phyloP scores from a whole-genome alignment of 345 rosid species.

The Raphanus raphanistrum region DNA sequence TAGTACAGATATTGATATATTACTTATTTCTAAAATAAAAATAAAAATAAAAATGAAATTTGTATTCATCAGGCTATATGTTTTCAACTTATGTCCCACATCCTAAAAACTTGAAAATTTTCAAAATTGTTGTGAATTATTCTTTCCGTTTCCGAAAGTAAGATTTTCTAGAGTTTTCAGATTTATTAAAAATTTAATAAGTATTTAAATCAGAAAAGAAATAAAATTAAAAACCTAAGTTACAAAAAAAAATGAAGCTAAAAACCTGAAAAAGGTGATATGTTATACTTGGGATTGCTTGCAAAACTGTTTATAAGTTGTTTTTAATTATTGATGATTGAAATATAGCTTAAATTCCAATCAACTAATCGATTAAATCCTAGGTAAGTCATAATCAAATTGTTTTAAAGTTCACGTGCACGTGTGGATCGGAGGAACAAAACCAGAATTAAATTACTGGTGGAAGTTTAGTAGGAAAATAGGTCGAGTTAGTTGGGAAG shows the following conservation, averaged over 20 bases:
- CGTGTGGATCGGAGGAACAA: slow-evolving; percentile 32
- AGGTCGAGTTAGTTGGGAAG: slow-evolving; percentile 29
- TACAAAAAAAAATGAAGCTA: background rate
- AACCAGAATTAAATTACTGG: slow-evolving; percentile 28
- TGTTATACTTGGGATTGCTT: slow-evolving; percentile 31
- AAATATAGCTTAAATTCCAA: slow-evolving; percentile 29
- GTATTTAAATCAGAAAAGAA: background rate
- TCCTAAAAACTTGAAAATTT: background rate
- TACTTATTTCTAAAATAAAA: background rate
- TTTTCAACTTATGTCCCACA: background rate
- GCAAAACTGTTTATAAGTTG: slow-evolving; percentile 17
- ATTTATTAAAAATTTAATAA: too few species aligned
- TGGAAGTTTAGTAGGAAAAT: slow-evolving; percentile 41
- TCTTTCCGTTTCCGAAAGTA: too few species aligned
- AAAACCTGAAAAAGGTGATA: slow-evolving; percentile 19
- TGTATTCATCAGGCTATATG: background rate
- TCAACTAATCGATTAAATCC: slow-evolving; percentile 28
- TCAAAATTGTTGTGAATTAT: background rate
- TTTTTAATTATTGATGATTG: slow-evolving; percentile 31
- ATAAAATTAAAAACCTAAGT: background rate
- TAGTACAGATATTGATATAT: background rate
- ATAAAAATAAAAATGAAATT: background rate
- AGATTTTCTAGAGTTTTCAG: too few species aligned
- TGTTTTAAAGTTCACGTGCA: slow-evolving; percentile 29
- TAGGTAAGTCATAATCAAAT: slow-evolving; percentile 25